phyloP scores from a whole-genome alignment of 75 land plant species.

The Cunninghamia lanceolata region DNA sequence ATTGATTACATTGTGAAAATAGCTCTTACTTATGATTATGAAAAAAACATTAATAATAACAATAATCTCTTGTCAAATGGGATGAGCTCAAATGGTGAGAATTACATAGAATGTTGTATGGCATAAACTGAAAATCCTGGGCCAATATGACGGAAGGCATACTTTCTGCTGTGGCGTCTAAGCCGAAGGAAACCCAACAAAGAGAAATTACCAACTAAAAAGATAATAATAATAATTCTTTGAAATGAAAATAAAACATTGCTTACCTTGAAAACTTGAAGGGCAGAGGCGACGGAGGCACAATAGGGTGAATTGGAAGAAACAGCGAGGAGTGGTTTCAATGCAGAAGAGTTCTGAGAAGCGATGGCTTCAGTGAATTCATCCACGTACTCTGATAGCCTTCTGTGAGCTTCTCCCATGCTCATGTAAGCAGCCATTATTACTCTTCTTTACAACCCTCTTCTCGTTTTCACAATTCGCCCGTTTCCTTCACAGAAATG shows the following conservation, averaged over 20 bases:
- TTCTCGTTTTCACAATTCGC: neutral
- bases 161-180: no score
- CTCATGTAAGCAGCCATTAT: conserved; percentile 54
- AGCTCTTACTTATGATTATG: no score
- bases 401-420: conserved; percentile 80
- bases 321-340: conserved; percentile 58
- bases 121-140: no score
- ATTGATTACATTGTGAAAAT: neutral
- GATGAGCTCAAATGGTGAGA: no score
- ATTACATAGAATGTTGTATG: no score
- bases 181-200: no score
- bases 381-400: conserved; percentile 68
- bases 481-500: neutral
- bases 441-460: neutral
- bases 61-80: no score
- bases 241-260: neutral
- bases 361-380: conserved; percentile 68
- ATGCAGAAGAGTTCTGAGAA: conserved; percentile 61
- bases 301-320: conserved; percentile 53
- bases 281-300: conserved; percentile 56
- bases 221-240: neutral
- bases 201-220: no score
- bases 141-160: no score
- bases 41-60: no score
- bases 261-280: conserved; percentile 64